A percentile compares a stretch with the other conserved stretches of the same genome.
These are phyloP conservation scores for Melanomma pulvis-pyrius DNA, from an alignment of 495 filamentous ascomycete genomes.

Conservation along the genomic window DNA sequence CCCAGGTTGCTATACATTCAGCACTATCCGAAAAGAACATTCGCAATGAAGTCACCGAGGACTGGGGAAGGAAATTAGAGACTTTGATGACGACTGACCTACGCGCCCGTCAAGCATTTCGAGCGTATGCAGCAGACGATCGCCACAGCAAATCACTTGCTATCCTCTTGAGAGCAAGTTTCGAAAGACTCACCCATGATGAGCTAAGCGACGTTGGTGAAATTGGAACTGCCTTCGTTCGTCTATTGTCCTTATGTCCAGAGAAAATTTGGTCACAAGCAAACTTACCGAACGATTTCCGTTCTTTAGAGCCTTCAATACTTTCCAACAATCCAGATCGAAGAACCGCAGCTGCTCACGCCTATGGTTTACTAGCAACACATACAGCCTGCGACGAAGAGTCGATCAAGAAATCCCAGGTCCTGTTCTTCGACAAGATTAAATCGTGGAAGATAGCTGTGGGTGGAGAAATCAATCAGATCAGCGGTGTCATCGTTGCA, in stretches of 20 bases:
- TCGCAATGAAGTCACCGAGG: slow-evolving; percentile 65
- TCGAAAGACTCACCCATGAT: slow-evolving; percentile 31
- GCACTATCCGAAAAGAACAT: slow-evolving; percentile 60
- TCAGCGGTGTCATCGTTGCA: slow-evolving; percentile 63
- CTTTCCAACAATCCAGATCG: slow-evolving; percentile 69
- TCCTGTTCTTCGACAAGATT: slow-evolving; percentile 48
- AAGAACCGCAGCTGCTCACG: slow-evolving; percentile 64
- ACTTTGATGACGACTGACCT: slow-evolving; percentile 67
- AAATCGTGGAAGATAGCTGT: slow-evolving; percentile 59
- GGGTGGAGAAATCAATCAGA: slow-evolving; percentile 61
- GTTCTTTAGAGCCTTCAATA: slow-evolving; percentile 51
- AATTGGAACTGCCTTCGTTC: slow-evolving; percentile 64
- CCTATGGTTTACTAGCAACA: slow-evolving; percentile 77
- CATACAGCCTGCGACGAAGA: slow-evolving; percentile 54
- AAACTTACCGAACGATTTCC: slow-evolving; percentile 30
- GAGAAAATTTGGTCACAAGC: slow-evolving; percentile 51
- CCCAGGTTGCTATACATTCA: slow-evolving; percentile 71
- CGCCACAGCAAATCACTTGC: slow-evolving; percentile 20
- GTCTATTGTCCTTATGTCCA: slow-evolving; percentile 66
- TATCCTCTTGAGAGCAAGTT: slow-evolving; percentile 38
- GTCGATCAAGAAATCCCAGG: slow-evolving; percentile 48
- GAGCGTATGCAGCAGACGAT: slow-evolving; percentile 33
- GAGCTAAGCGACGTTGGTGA: slow-evolving; percentile 53
- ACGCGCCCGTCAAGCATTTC: slow-evolving; percentile 60
- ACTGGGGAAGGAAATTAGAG: slow-evolving; percentile 84